A percentile compares a stretch with the other conserved stretches of the same genome.
These are phyloP conservation scores for Podosphaera fusca DNA, from an alignment of 2,329 filamentous ascomycete genomes.

Conservation along the genomic window DNA sequence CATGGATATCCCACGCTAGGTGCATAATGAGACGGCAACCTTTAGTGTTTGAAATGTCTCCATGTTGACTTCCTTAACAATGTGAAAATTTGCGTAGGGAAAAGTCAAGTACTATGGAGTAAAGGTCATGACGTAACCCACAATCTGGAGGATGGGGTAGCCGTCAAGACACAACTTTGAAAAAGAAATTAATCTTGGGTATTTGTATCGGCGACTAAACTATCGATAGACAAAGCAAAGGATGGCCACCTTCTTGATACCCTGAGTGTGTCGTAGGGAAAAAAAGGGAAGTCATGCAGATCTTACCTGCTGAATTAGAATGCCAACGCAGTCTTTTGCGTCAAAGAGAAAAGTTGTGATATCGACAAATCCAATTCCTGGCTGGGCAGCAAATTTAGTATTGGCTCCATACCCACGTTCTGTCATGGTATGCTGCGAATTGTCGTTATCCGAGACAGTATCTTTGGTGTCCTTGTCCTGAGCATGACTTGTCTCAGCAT, in stretches of 20 bases:
- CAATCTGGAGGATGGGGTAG: conserved; percentile 18
- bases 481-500: neutral
- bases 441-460: neutral
- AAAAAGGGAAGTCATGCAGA: conserved; percentile 2
- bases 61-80: too few relatives aligned
- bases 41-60: too few relatives aligned
- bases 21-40: too few relatives aligned
- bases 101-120: too few relatives aligned
- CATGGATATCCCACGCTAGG: too few relatives aligned
- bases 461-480: conserved; percentile 22
- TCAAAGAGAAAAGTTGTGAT: conserved; percentile 52
- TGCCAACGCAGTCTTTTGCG: conserved; percentile 35
- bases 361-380: conserved; percentile 57
- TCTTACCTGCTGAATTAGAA: conserved; percentile 19
- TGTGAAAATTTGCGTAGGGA: too few relatives aligned
- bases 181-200: conserved; percentile 29
- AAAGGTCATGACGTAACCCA: conserved; percentile 18
- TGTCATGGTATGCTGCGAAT: conserved; percentile 21
- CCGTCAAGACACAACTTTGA: conserved; percentile 9
- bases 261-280: conserved; percentile 8
- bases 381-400: conserved; percentile 42
- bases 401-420: conserved; percentile 66
- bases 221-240: conserved; percentile 24
- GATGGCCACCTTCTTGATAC: conserved; percentile 42
- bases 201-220: conserved; percentile 45